These are phyloP conservation scores for Vaccinium darrowii DNA, from an alignment of 148 eudicot species.

Conservation along the genomic window DNA sequence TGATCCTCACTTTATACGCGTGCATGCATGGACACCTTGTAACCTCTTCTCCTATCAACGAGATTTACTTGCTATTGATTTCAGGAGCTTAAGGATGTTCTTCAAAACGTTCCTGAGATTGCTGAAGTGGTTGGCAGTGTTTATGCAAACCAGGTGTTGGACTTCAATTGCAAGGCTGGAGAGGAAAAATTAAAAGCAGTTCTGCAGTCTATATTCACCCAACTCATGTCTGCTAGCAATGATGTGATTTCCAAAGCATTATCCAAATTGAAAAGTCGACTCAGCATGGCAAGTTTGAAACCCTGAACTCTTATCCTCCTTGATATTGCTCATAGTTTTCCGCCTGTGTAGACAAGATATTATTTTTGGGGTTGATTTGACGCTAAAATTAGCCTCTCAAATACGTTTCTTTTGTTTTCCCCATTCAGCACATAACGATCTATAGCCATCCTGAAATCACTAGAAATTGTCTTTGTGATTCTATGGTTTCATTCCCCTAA, in stretches of 20 bases:
- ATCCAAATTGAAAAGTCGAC: conserved; percentile 57
- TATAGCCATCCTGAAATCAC: neutral
- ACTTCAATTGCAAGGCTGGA: conserved; percentile 37
- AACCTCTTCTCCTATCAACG: neutral
- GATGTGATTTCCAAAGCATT: conserved; percentile 51
- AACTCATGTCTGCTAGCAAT: conserved; percentile 75
- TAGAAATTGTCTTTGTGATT: neutral
- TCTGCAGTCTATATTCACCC: conserved; percentile 55
- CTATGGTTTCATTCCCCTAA: neutral
- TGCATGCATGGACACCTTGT: neutral
- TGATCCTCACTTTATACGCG: neutral
- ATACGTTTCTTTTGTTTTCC: neutral
- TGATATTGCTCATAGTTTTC: neutral
- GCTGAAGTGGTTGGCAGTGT: conserved; percentile 60
- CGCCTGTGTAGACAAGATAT: neutral
- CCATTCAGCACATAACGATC: neutral
- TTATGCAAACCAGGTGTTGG: conserved; percentile 46
- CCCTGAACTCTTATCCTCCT: neutral
- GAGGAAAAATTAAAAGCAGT: conserved; percentile 51
- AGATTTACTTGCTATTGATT: conserved; percentile 9
- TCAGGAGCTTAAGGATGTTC: conserved; percentile 75
- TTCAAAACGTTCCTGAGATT: conserved; percentile 77
- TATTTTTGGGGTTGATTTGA: neutral
- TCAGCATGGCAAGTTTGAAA: conserved; percentile 38
- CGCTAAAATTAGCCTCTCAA: neutral